Percentiles rank a stretch among this genome's conserved stretches.
Evolutionary conservation across 202 grass and related monocot species (phyloP).

Genomic region (Tripidium arundinaceum): DNA sequence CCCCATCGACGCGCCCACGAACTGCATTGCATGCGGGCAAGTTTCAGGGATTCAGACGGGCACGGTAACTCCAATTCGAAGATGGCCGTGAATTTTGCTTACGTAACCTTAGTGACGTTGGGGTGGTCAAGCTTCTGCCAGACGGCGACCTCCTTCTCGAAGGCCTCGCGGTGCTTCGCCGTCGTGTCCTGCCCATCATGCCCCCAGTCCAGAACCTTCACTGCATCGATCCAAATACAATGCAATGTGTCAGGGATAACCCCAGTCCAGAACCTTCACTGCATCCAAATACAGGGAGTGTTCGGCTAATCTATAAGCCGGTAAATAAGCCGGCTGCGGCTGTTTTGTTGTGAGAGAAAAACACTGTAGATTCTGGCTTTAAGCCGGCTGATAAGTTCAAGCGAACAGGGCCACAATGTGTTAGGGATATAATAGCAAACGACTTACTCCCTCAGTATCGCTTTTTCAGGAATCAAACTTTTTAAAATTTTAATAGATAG

Average conservation of each 20-base stretch:
- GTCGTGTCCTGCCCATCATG: conserved; percentile 42
- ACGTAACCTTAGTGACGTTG: conserved; percentile 69
- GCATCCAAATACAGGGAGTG: not conserved
- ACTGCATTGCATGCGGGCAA: conserved; percentile 26
- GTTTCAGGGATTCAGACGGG: not conserved
- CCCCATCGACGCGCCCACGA: conserved; percentile 84
- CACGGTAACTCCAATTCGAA: not conserved
- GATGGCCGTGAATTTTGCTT: not conserved
- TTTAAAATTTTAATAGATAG: too few species aligned
- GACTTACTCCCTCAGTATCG: too few species aligned
- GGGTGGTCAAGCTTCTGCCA: conserved; percentile 85
- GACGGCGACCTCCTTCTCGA: conserved; percentile 76
- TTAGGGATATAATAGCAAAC: too few species aligned
- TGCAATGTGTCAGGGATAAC: not conserved
- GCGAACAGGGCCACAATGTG: too few species aligned
- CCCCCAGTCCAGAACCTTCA: conserved; percentile 89
- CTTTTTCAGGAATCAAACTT: too few species aligned
- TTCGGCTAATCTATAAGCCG: too few species aligned
- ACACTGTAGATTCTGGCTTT: too few species aligned
- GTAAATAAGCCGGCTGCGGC: too few species aligned
- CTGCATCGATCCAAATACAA: conserved; percentile 29
- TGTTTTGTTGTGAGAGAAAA: too few species aligned
- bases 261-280: too few species aligned
- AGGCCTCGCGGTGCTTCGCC: conserved; percentile 60
- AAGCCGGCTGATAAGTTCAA: too few species aligned